Conservation (phyloP, 225 moss, liverwort and hornwort species). For the Polytrichum formosum region DNA sequence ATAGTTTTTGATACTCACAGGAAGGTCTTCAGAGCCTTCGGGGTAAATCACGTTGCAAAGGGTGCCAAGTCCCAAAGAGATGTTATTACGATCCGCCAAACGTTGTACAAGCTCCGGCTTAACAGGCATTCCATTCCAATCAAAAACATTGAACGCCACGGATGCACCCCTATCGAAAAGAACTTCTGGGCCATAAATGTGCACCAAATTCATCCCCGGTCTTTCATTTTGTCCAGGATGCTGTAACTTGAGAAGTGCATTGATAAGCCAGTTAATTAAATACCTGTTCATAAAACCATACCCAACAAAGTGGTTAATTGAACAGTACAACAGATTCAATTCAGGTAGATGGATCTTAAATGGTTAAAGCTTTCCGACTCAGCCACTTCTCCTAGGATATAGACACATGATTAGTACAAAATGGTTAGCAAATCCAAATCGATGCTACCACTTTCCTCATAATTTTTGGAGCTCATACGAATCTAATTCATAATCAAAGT, state of each 20-base stretch:
- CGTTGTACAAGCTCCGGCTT: constrained; percentile 79
- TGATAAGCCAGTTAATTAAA: constrained; percentile 87
- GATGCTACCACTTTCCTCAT: too few relatives aligned
- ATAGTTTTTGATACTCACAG: constrained; percentile 32
- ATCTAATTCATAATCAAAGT: too few relatives aligned
- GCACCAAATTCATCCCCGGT: constrained; percentile 58
- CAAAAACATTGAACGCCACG: constrained; percentile 82
- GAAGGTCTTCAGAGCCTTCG: constrained; percentile 50
- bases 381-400: too few relatives aligned
- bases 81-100: constrained; percentile 89
- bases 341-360: too few relatives aligned
- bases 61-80: constrained; percentile 80
- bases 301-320: too few relatives aligned
- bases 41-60: constrained; percentile 87
- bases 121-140: constrained; percentile 81
- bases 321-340: too few relatives aligned
- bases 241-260: constrained; percentile 80
- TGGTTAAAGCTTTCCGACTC: too few relatives aligned
- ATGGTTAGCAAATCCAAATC: too few relatives aligned
- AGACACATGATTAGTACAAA: too few relatives aligned
- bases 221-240: constrained; percentile 71
- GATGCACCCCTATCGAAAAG: constrained; percentile 83
- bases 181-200: constrained; percentile 91
- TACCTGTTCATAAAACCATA: constrained; percentile 27
- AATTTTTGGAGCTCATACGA: too few relatives aligned